These are phyloP conservation scores for Acarospora socialis DNA, from an alignment of 2,329 filamentous ascomycete species.

Conservation along the genomic window DNA sequence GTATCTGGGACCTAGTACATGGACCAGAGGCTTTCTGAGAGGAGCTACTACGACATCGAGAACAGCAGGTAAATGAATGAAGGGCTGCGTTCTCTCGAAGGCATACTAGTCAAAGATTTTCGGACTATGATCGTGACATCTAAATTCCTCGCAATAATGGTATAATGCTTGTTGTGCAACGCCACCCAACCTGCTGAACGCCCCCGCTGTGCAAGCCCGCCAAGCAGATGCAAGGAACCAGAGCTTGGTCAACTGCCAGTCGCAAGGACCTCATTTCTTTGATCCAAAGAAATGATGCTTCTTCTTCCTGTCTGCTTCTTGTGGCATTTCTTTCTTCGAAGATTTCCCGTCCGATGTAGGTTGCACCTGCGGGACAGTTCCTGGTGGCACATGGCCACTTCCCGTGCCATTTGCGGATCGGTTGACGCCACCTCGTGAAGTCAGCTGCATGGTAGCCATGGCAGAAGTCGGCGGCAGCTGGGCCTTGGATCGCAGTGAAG, in stretches of 20 bases:
- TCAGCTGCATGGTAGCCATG: constrained; percentile 12
- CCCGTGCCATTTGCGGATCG: constrained; percentile 20
- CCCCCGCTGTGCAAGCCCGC: constrained; percentile 10
- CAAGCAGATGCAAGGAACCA: constrained; percentile 14
- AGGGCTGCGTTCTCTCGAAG: no score
- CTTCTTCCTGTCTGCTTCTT: constrained; percentile 36
- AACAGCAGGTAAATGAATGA: no score
- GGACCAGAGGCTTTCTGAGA: no score
- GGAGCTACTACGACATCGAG: no score
- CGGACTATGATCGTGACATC: no score
- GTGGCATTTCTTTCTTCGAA: constrained; percentile 41
- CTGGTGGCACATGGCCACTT: constrained; percentile 16
- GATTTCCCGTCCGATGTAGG: constrained; percentile 16
- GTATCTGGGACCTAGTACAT: no score
- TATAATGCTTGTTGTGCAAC: no score
- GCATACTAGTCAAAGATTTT: no score
- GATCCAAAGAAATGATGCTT: constrained; percentile 40
- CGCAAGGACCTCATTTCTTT: constrained; percentile 16
- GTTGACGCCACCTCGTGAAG: constrained; percentile 34
- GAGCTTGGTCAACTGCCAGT: constrained; percentile 3
- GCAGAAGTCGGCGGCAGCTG: constrained; percentile 14
- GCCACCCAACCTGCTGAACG: no score
- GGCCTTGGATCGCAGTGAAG: constrained; percentile 27
- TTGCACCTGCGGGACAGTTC: constrained; percentile 29
- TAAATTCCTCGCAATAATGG: no score